These are phyloP conservation scores for Hypoxylon trugodes DNA, from an alignment of 495 filamentous ascomycete species.

Conservation along the genomic window DNA sequence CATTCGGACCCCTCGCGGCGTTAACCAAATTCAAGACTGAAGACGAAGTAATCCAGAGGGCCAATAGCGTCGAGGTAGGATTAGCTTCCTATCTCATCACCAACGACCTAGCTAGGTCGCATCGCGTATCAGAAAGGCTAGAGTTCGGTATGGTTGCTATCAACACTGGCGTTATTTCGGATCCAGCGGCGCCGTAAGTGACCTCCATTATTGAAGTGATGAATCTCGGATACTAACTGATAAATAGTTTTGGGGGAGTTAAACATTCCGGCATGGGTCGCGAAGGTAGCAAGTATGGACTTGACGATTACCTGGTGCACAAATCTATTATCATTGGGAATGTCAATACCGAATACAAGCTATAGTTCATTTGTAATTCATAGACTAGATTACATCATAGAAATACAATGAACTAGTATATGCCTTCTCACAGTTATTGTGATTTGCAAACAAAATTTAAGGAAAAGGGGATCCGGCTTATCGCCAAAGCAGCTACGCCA, in stretches of 20 bases:
- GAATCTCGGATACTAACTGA: background rate
- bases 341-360: background rate
- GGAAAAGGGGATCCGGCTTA: no score
- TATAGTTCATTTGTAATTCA: no score
- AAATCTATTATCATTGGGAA: background rate
- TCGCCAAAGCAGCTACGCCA: background rate
- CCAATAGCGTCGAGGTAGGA: slow-evolving; percentile 61
- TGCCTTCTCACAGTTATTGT: no score
- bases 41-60: slow-evolving; percentile 58
- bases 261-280: background rate
- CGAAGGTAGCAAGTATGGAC: background rate
- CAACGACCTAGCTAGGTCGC: slow-evolving; percentile 57
- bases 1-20: slow-evolving; percentile 62
- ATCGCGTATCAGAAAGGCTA: slow-evolving; percentile 58
- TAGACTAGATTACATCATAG: no score
- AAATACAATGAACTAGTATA: no score
- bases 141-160: slow-evolving; percentile 63
- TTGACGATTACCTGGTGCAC: background rate
- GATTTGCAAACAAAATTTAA: no score
- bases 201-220: background rate
- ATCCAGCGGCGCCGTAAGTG: background rate
- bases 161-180: slow-evolving; percentile 45
- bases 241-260: background rate
- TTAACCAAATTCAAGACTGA: slow-evolving; percentile 63
- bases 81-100: slow-evolving; percentile 61